Percentiles rank a stretch among this genome's conserved stretches.
Evolutionary conservation across 768 basidiomycete species (phyloP).

Genomic region (Leucocoprinus birnbaumii): DNA sequence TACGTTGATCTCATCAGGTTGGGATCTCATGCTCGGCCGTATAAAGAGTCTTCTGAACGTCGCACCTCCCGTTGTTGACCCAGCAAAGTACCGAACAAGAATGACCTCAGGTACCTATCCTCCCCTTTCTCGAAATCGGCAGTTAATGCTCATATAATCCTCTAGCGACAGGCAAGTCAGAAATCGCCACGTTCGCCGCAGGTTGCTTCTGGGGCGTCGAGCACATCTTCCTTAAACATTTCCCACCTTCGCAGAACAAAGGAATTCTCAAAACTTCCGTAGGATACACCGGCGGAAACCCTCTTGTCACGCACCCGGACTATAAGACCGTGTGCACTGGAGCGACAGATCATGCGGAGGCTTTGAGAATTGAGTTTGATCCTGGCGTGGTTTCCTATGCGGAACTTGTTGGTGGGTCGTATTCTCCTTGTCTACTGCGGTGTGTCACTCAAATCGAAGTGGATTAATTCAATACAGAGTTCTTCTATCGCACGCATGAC

Average conservation of each 20-base stretch:
- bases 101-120: slow-evolving; percentile 35
- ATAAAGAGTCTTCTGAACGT: slow-evolving; percentile 15
- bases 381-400: slow-evolving; percentile 73
- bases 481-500: slow-evolving; percentile 94
- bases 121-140: not conserved
- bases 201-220: slow-evolving; percentile 90
- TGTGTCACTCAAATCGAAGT: not conserved
- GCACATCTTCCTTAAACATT: slow-evolving; percentile 81
- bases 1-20: slow-evolving; percentile 6
- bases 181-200: slow-evolving; percentile 46
- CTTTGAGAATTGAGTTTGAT: slow-evolving; percentile 84
- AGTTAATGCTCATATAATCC: slow-evolving; percentile 11
- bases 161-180: slow-evolving; percentile 17
- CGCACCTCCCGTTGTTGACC: slow-evolving; percentile 25
- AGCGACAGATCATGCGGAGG: slow-evolving; percentile 85
- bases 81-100: slow-evolving; percentile 33
- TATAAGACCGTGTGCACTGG: slow-evolving; percentile 82
- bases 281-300: slow-evolving; percentile 77
- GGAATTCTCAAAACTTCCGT: slow-evolving; percentile 74
- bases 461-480: slow-evolving; percentile 45
- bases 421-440: not conserved
- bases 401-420: slow-evolving; percentile 76
- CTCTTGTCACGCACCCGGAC: slow-evolving; percentile 48
- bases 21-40: slow-evolving; percentile 16
- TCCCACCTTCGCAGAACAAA: slow-evolving; percentile 65